These are phyloP conservation scores for Anacardium occidentale DNA, from an alignment of 345 rosid genomes.

Conservation along the genomic window DNA sequence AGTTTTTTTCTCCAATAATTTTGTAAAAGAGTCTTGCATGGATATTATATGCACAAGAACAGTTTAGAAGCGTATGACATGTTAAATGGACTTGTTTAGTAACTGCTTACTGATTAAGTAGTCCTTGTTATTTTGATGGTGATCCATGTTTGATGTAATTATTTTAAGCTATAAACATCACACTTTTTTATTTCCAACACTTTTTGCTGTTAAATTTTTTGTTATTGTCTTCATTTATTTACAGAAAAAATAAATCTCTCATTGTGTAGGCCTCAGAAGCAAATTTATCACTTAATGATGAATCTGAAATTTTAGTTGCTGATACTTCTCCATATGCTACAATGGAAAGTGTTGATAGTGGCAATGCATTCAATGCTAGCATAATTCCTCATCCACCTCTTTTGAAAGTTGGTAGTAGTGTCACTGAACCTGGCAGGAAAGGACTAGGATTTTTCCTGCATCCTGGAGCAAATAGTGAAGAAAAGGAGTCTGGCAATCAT, in stretches of 20 bases:
- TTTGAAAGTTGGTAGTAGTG: slow-evolving; percentile 24
- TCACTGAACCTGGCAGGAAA: background rate
- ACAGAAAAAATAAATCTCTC: background rate
- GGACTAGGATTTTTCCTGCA: slow-evolving; percentile 16
- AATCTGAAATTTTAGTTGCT: slow-evolving; percentile 21
- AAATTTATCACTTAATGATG: slow-evolving; percentile 33
- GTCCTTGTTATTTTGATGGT: background rate
- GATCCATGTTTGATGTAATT: background rate
- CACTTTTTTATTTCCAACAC: background rate
- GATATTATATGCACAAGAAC: background rate
- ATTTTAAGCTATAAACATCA: background rate
- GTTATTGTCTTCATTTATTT: background rate
- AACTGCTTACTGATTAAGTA: background rate
- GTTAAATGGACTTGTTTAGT: background rate
- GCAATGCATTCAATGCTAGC: slow-evolving; percentile 4
- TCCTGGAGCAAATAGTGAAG: slow-evolving; percentile 28
- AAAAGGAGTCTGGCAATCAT: slow-evolving; percentile 12
- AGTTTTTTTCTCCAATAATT: background rate
- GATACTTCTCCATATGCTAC: slow-evolving; percentile 23
- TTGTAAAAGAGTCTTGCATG: background rate
- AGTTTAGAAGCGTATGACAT: background rate
- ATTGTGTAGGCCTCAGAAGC: slow-evolving; percentile 42
- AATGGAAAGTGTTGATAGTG: slow-evolving; percentile 12
- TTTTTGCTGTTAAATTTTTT: background rate
- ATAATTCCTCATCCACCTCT: background rate